Base-by-base conservation (phyloP, 179 eudicot species). In the Carnegiea gigantea region DNA sequence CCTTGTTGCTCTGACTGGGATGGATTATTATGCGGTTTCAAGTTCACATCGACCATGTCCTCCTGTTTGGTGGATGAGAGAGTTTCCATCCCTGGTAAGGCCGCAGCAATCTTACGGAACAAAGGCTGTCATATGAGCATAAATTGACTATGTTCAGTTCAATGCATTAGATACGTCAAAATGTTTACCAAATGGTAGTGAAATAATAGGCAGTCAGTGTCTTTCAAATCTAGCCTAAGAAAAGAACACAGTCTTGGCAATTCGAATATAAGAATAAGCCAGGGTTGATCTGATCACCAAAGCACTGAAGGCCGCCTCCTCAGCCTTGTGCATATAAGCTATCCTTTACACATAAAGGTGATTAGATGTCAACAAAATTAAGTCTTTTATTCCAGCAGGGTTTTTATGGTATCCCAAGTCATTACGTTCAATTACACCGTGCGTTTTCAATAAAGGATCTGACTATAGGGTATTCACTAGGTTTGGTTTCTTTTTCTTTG, bases 31-130 rank as follows among this genome's bases (percentile, higher is more conserved):
- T 89, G 83, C 12, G 97, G 88, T 82, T 92, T 93, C 83, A 92
- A 84, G 76, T 93, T 93, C 85, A 93, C 96, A 51, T 93, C 98
- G 49, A 93, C 96, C 98, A 93, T 92, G 85, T 93, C 98, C 23
- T 93, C 98, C 81, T 92, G 91, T 78, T 88, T 93, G 2, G 98
- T 88, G 75, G 95, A 89, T 38, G 97, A 90, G 26, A 92, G 91
- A 44, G 91, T 86, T 82, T 93, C 97, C 97, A 92, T 91, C 70
- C 97, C 97, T 26, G 98, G 98, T 83, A 93, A 89, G n/a, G 97
- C 91, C 26, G 97, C 87, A 17, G 98, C 98, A 14, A 93, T 92
- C 87, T 92, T 93, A 44, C 98, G 93, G 76, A 93, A 93, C 38
- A 93, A 86, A 77, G 95, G 92, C 98, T 93, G 93, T 77, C 84